Conservation (phyloP, 1,284 basidiomycete genomes). For the Ustilago tritici region DNA sequence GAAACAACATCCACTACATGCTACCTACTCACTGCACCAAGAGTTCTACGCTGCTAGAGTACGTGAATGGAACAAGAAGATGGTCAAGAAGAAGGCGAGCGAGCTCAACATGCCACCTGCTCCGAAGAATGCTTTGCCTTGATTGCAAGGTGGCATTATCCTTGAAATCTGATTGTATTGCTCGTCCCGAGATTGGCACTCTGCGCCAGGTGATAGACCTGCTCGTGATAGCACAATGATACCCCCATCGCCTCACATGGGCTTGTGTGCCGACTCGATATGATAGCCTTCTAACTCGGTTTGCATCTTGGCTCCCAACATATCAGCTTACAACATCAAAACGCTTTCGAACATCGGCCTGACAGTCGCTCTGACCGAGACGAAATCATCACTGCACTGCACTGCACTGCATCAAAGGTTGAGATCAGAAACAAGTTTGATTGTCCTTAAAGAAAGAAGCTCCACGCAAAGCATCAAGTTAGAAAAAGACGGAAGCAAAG, state of each 20-base stretch:
- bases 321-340: no score
- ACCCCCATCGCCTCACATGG: no score
- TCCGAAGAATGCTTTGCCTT: slow-evolving; percentile 37
- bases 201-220: no score
- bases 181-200: background rate
- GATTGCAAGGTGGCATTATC: background rate
- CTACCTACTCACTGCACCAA: slow-evolving; percentile 56
- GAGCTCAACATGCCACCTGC: slow-evolving; percentile 56
- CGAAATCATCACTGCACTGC: no score
- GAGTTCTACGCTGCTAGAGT: slow-evolving; percentile 58
- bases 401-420: background rate
- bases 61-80: slow-evolving; percentile 48
- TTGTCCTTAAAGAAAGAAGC: slow-evolving; percentile 4
- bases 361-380: no score
- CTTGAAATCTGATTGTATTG: background rate
- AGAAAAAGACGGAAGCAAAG: background rate
- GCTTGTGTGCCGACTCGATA: no score
- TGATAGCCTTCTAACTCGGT: no score
- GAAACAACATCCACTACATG: slow-evolving; percentile 37
- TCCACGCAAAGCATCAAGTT: background rate
- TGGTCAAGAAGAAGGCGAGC: slow-evolving; percentile 42
- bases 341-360: no score
- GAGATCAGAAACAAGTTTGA: background rate
- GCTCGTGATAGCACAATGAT: no score
- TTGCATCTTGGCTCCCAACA: no score